Percentiles rank a stretch among this genome's conserved stretches.
Evolutionary conservation across 2,329 filamentous ascomycete species (phyloP).

Genomic region (Mollisiaceae sp.): DNA sequence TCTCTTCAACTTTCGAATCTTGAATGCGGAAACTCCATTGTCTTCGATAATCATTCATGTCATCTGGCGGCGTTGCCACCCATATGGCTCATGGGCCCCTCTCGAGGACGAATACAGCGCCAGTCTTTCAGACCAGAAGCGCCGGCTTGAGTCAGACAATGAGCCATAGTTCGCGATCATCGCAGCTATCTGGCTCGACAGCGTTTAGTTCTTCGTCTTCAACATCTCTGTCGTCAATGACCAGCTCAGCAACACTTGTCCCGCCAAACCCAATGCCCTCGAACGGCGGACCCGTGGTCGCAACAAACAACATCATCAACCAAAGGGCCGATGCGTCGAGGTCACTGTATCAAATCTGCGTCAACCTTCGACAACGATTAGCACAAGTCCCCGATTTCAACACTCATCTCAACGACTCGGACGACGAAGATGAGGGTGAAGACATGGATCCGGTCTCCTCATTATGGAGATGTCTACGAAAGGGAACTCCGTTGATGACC

Average conservation of each 20-base stretch:
- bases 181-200: slow-evolving; percentile 67
- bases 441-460: slow-evolving; percentile 84
- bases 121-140: slow-evolving; percentile 35
- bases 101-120: slow-evolving; percentile 41
- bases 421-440: slow-evolving; percentile 68
- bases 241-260: slow-evolving; percentile 42
- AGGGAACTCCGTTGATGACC: slow-evolving; percentile 81
- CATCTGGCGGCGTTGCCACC: slow-evolving; percentile 38
- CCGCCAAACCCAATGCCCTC: slow-evolving; percentile 42
- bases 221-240: slow-evolving; percentile 42
- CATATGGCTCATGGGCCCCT: slow-evolving; percentile 42
- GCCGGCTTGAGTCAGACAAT: slow-evolving; percentile 40
- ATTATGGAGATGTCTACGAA: slow-evolving; percentile 85
- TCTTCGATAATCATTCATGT: slow-evolving; percentile 34
- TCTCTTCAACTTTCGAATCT: slow-evolving; percentile 7
- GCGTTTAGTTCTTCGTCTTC: slow-evolving; percentile 50
- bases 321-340: slow-evolving; percentile 89
- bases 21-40: slow-evolving; percentile 28
- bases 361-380: slow-evolving; percentile 81
- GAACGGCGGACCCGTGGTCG: slow-evolving; percentile 68
- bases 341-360: slow-evolving; percentile 94
- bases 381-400: slow-evolving; percentile 85
- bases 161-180: slow-evolving; percentile 53
- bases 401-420: slow-evolving; percentile 72
- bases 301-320: slow-evolving; percentile 95